Evolutionary conservation across 148 eudicot species (phyloP).

Genomic region (Linanthus parryae): DNA sequence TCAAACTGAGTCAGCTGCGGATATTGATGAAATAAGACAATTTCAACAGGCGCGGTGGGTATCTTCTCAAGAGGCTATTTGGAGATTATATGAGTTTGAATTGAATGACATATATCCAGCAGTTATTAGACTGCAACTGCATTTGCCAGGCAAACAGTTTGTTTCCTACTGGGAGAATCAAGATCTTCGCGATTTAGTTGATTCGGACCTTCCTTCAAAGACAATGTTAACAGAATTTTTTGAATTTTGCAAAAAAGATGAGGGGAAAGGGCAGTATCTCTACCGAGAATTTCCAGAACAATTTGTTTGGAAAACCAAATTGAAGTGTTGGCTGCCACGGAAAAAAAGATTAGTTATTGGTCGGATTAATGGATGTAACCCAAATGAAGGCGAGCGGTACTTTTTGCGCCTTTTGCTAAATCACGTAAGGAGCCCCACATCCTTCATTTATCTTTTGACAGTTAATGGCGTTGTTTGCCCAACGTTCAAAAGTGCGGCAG

Average conservation of each 20-base stretch:
- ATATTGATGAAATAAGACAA: background rate
- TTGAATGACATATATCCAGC: background rate
- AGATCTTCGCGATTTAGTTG: background rate
- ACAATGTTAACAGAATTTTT: background rate
- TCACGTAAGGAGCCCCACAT: background rate
- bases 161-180: background rate
- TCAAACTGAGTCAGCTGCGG: background rate
- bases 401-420: background rate
- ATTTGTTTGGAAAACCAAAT: background rate
- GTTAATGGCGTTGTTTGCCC: background rate
- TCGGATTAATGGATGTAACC: background rate
- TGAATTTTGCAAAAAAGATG: background rate
- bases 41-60: background rate
- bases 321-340: background rate
- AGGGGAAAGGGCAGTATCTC: background rate
- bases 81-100: background rate
- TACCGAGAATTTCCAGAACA: background rate
- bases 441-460: background rate
- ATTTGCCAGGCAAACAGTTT: background rate
- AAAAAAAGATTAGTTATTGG: background rate
- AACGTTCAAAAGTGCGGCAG: background rate
- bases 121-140: no score
- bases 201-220: background rate
- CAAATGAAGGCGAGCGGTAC: background rate
- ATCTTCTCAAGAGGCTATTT: background rate